Percentiles rank a stretch among this genome's conserved stretches.
These are phyloP conservation scores for Aspergillus sp. DNA, from an alignment of 2,329 filamentous ascomycete species.

Conservation along the genomic window DNA sequence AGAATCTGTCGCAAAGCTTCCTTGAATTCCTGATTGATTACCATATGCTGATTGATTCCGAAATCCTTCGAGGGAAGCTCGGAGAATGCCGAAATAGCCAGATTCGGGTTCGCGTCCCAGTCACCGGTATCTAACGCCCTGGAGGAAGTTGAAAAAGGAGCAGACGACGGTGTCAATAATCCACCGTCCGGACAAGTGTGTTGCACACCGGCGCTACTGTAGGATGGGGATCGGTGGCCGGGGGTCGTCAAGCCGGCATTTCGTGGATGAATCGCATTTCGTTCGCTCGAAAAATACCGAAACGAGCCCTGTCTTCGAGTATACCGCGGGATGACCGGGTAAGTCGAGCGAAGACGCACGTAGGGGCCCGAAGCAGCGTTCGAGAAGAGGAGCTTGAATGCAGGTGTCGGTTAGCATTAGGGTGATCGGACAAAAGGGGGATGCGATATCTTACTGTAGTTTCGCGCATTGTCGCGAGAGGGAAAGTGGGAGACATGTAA, in stretches of 20 bases:
- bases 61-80: conserved; percentile 78
- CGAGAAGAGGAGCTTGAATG: conserved; percentile 24
- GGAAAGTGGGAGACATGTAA: conserved; percentile 24
- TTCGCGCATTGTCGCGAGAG: conserved; percentile 29
- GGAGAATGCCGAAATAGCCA: conserved; percentile 70
- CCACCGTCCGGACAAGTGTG: conserved; percentile 17
- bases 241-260: conserved; percentile 14
- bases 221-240: conserved; percentile 18
- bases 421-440: neutral
- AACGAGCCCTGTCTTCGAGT: conserved; percentile 18
- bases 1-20: conserved; percentile 82
- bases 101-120: conserved; percentile 75
- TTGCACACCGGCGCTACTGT: conserved; percentile 13
- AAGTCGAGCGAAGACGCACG: conserved; percentile 21
- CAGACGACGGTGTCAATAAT: conserved; percentile 18
- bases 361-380: conserved; percentile 22
- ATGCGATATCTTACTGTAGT: conserved; percentile 27
- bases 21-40: conserved; percentile 94
- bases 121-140: conserved; percentile 44
- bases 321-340: conserved; percentile 20
- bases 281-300: conserved; percentile 34
- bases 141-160: conserved; percentile 35
- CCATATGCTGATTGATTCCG: conserved; percentile 93
- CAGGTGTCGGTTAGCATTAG: conserved; percentile 8
- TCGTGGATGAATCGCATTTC: conserved; percentile 17